A percentile compares a stretch with the other conserved stretches of the same genome.
These are phyloP conservation scores for Eucalyptus pumila DNA, from an alignment of 345 rosid species.

Conservation along the genomic window DNA sequence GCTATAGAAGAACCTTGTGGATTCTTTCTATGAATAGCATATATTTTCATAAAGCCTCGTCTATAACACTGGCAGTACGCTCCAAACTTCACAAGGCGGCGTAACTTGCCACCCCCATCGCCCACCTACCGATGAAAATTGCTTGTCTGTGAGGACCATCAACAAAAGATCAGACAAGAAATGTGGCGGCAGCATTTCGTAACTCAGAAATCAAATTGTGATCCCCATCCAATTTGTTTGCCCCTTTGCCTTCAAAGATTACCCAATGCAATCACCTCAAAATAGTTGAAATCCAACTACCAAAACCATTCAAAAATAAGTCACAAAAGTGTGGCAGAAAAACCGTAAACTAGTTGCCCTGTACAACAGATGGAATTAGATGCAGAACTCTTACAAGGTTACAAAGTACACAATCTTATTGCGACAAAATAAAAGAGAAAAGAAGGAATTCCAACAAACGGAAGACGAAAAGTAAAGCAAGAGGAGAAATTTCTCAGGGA, in stretches of 20 bases:
- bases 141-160: background rate
- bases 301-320: background rate
- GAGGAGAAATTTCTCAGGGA: constrained; percentile 1
- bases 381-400: background rate
- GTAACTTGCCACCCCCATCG: background rate
- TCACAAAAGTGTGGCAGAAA: background rate
- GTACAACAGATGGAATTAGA: background rate
- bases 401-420: background rate
- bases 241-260: background rate
- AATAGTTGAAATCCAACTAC: background rate
- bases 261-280: background rate
- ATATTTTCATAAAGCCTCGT: background rate
- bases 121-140: background rate
- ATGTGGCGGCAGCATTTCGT: background rate
- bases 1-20: background rate
- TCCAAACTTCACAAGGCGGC: background rate
- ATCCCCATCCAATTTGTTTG: background rate
- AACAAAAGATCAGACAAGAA: background rate
- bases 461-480: background rate
- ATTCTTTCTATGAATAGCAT: background rate
- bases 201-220: background rate
- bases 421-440: background rate
- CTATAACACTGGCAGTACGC: background rate
- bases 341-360: background rate
- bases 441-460: background rate